These are phyloP conservation scores for Plectosphaerella cucumerina DNA, from an alignment of 2,329 filamentous ascomycete species.

Conservation along the genomic window DNA sequence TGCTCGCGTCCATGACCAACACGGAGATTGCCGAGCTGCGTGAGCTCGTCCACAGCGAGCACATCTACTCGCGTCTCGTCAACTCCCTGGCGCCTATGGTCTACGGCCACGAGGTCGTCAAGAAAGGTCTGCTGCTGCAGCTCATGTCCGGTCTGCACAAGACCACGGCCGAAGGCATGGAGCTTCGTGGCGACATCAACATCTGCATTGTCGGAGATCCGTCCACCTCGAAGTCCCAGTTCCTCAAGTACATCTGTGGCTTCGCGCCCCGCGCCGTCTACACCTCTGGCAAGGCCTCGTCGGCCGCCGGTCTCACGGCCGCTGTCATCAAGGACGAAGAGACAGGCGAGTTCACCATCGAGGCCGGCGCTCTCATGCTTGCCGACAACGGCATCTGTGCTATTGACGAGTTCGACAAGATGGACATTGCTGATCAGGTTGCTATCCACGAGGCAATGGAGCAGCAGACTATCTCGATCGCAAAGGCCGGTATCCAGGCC, in stretches of 20 bases:
- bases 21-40: constrained; percentile 89
- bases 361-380: constrained; percentile 95
- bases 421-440: constrained; percentile 96
- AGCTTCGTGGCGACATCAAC: constrained; percentile 94
- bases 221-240: constrained; percentile 95
- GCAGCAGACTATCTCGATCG: constrained; percentile 98
- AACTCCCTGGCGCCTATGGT: constrained; percentile 95
- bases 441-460: constrained; percentile 99
- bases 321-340: constrained; percentile 98
- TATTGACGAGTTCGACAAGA: constrained; percentile 99
- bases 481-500: constrained; percentile 96
- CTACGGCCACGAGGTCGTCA: constrained; percentile 95
- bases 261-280: constrained; percentile 97
- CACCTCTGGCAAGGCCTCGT: constrained; percentile 95
- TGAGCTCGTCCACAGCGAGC: constrained; percentile 89
- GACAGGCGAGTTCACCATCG: constrained; percentile 97
- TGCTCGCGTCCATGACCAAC: constrained; percentile 78
- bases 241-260: constrained; percentile 95
- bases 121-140: constrained; percentile 92
- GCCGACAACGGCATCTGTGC: constrained; percentile 96
- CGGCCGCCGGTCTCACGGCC: constrained; percentile 92
- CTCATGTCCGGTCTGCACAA: constrained; percentile 96
- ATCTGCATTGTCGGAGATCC: constrained; percentile 98
- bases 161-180: constrained; percentile 88
- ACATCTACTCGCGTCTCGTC: constrained; percentile 90